Base-by-base conservation (phyloP, 768 basidiomycete genomes). In the Auriscalpium orientale region DNA sequence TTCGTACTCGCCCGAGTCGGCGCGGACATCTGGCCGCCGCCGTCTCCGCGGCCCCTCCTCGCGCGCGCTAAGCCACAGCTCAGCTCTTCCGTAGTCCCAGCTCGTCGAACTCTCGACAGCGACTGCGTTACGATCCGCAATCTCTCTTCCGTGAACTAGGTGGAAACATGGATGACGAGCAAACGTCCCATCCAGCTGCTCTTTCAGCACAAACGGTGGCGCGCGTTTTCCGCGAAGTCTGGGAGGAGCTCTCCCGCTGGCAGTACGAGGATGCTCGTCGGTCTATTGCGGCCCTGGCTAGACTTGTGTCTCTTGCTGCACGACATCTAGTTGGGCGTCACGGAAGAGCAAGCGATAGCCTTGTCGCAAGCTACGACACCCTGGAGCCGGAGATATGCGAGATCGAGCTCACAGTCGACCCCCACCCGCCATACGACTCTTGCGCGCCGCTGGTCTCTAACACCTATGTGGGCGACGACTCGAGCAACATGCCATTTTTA, bases 401-500 rank as follows among this genome's bases (percentile, higher is more conserved):
- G n/a, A 38, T 46, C 49, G 55, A 51, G 1, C 22, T 51, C 9
- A 34, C 58, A 51, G 48, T 64, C 38, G 12, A 33, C 22, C 65
- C 67, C 3, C 64, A 70, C 60, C 71, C 79, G 0, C 61, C 66
- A 5, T 86, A 88, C 62, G 83, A 86, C 59, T 70, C 74, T 1
- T 85, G 83, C 62, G 72, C 82, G 2, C 81, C 85, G 2, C 58
- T 73, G 3, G 60, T 63, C 11, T 72, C 75, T 48, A 83, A 72
- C 48, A 69, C 82, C 16, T 72, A 76, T 48, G 70, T 40, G 20
- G 47, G 58, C 5, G 11, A 87, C 58, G 87, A 88, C 57, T 69
- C 79, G 7, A 71, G 75, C 57, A 66, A 71, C 20, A 77, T 87
- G 74, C 72, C 74, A 2, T 89, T 86, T 64, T 67, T 86, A 7